These are phyloP conservation scores for Xylaria sp. DNA, from an alignment of 2,329 filamentous ascomycete species.

Conservation along the genomic window DNA sequence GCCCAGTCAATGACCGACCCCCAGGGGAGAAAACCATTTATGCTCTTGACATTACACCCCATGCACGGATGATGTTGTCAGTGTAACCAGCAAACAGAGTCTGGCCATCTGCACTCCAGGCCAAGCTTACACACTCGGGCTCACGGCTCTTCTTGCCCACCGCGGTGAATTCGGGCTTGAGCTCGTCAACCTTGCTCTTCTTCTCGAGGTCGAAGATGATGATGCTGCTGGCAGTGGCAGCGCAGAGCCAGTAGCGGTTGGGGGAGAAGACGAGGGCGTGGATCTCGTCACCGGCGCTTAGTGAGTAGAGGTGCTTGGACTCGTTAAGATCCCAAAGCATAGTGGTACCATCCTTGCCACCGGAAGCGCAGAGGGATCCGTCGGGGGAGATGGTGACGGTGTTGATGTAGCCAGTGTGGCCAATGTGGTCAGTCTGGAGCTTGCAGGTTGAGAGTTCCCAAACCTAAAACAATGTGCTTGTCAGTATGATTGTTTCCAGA, in stretches of 20 bases:
- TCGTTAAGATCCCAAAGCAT: slow-evolving; percentile 99
- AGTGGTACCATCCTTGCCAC: slow-evolving; percentile 99
- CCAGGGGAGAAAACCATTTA: slow-evolving; percentile 51
- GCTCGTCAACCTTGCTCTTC: slow-evolving; percentile 99
- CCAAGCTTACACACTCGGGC: slow-evolving; percentile 96
- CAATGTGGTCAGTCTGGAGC: slow-evolving; percentile 99
- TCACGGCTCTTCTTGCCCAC: slow-evolving; percentile 99
- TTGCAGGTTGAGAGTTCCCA: slow-evolving; percentile 99
- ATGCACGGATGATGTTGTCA: slow-evolving; percentile 98
- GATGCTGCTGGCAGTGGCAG: slow-evolving; percentile 95
- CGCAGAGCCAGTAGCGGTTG: slow-evolving; percentile 99
- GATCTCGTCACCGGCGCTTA: slow-evolving; percentile 99
- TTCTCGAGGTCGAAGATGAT: slow-evolving; percentile 99
- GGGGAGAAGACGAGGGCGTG: slow-evolving; percentile 99
- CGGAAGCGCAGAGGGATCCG: slow-evolving; percentile 97
- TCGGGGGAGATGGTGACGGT: slow-evolving; percentile 99
- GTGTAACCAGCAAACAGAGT: slow-evolving; percentile 99
- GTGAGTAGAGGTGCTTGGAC: slow-evolving; percentile 99
- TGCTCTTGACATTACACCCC: slow-evolving; percentile 96
- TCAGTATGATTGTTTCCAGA: slow-evolving; percentile 33
- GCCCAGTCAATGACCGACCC: slow-evolving; percentile 44
- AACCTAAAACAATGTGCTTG: slow-evolving; percentile 65
- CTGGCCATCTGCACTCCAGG: slow-evolving; percentile 98
- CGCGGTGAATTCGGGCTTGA: slow-evolving; percentile 96
- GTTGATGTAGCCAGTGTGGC: slow-evolving; percentile 99